Evolutionary conservation across 1,139 yeast genomes (phyloP).

Genomic region (Arxiozyma heterogenica): DNA sequence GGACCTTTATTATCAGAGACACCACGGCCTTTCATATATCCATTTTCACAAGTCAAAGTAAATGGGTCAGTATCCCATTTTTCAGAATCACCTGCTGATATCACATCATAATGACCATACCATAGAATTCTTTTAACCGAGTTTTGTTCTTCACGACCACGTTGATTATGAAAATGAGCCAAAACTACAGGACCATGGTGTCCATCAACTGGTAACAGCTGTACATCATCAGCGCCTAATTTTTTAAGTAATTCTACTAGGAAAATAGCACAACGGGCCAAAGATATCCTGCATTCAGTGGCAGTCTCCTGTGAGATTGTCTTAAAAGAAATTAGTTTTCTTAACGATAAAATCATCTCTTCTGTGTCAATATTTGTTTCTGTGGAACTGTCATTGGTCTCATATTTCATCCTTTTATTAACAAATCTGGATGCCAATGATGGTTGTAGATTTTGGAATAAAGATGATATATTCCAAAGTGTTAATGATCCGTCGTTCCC

Average conservation of each 20-base stretch:
- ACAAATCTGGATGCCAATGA: not conserved
- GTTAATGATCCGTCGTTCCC: conserved; percentile 53
- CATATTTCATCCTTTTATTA: not conserved
- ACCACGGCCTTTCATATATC: conserved; percentile 85
- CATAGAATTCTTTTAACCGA: conserved; percentile 49
- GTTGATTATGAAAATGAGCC: conserved; percentile 47
- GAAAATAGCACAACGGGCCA: conserved; percentile 79
- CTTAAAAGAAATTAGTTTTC: conserved; percentile 53
- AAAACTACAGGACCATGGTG: conserved; percentile 76
- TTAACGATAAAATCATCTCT: conserved; percentile 52
- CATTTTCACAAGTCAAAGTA: conserved; percentile 63
- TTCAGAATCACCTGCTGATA: conserved; percentile 50
- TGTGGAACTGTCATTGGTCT: not conserved
- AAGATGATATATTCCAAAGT: conserved; percentile 40
- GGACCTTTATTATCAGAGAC: conserved; percentile 96
- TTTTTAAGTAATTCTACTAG: conserved; percentile 52
- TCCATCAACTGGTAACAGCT: conserved; percentile 60
- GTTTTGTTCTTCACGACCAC: conserved; percentile 24
- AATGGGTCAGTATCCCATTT: conserved; percentile 80
- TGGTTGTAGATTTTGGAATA: conserved; percentile 5
- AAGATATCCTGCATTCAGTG: conserved; percentile 53
- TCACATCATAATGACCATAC: conserved; percentile 96
- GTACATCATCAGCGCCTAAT: conserved; percentile 64
- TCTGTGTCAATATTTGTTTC: conserved; percentile 38
- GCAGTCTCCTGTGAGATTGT: conserved; percentile 72